Base-by-base conservation (phyloP, 1,284 basidiomycete genomes). In the Cryptococcus neoformans region DNA sequence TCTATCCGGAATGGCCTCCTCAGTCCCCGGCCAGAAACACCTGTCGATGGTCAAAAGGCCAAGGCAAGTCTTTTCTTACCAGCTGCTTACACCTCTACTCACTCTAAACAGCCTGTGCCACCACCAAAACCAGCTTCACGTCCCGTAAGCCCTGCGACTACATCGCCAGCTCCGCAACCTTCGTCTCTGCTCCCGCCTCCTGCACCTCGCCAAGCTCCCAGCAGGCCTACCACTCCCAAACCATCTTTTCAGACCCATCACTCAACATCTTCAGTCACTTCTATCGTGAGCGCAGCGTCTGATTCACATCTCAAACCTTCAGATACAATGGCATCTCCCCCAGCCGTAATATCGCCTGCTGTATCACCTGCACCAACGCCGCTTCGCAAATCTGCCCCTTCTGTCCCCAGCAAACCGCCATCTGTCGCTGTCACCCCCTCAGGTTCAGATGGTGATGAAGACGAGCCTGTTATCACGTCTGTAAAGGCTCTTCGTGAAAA, bases 401-500 rank as follows among this genome's bases (percentile, higher is more conserved):
- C 49, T 11, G 38, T 60, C 5, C 59, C 62, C 5, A 53, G 47
- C 44, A 63, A 60, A 37, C 46, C 56, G 4, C 34, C 50, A 2
- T 58, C 56, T 4, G 50, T 28, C 11, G 14, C 34, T 12, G 34
- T 49, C 4, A 57, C 62, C 3, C 55, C 58, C 2, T 59, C 60
- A 14, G 55, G 56, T 12, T 41, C 40, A 3, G 50, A 61, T 41
- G 49, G 48, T 37, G 12, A 11, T 5, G 47, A 55, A 14, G 50
- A 47, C 21, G 56, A 52, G 42, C 57, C 59, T 4, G 39, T 40
- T 1, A 36, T 53, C 0, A 14, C 41, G 5, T 69, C 68, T 1
- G 69, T 72, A 44, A 62, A 60, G 53, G 51, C 66, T 5, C 47
- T 72, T 8, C 49, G 66, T 16, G 64, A 62, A 17, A 51, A 63